These are phyloP conservation scores for Clonostachys byssicola DNA, from an alignment of 2,329 filamentous ascomycete species.

Conservation along the genomic window DNA sequence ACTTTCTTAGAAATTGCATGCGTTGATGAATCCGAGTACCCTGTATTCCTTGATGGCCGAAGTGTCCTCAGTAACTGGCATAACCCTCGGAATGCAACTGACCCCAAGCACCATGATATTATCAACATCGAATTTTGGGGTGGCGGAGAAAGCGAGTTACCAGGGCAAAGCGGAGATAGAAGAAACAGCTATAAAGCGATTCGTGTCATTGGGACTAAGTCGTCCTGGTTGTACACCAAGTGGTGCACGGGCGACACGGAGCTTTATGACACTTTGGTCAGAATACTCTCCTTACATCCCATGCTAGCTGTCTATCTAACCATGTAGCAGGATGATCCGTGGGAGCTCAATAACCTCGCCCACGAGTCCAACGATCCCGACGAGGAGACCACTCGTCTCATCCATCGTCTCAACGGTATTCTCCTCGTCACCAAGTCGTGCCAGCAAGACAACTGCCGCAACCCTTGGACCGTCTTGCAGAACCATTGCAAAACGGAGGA, in stretches of 20 bases:
- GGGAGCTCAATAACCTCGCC: constrained; percentile 13
- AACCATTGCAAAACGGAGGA: not conserved
- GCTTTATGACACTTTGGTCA: constrained; percentile 17
- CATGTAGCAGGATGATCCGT: constrained; percentile 10
- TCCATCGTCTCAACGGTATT: constrained; percentile 12
- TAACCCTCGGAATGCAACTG: constrained; percentile 2
- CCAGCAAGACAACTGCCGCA: constrained; percentile 11
- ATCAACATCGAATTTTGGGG: constrained; percentile 30
- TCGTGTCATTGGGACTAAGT: constrained; percentile 13
- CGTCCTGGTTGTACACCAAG: constrained; percentile 13
- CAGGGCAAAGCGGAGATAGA: not conserved
- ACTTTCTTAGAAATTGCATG: constrained; percentile 37
- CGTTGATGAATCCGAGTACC: constrained; percentile 6
- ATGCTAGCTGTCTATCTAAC: not conserved
- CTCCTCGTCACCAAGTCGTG: constrained; percentile 18
- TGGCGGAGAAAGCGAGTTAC: constrained; percentile 14
- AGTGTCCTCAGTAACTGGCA: constrained; percentile 21
- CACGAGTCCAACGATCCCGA: constrained; percentile 2
- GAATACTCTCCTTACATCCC: not conserved
- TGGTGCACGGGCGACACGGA: constrained; percentile 24
- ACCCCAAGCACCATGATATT: constrained; percentile 32
- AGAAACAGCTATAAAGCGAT: constrained; percentile 20
- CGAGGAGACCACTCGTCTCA: constrained; percentile 4
- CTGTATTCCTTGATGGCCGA: constrained; percentile 18
- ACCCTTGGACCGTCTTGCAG: constrained; percentile 11